Conservation (phyloP, 2,329 filamentous ascomycete genomes). For the Trichoderma koningii region DNA sequence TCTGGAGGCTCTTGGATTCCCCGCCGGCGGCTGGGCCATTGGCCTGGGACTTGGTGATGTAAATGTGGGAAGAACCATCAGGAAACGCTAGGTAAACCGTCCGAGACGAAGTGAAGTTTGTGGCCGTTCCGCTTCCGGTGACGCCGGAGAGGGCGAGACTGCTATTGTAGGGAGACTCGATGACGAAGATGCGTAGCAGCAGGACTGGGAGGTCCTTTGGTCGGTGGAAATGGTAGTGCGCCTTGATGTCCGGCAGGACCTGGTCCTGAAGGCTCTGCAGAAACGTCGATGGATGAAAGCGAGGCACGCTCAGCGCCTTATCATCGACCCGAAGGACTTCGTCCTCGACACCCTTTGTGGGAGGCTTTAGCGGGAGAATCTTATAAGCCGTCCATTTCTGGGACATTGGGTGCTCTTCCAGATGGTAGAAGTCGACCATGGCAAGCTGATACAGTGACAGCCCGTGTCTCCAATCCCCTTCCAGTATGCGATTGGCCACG, state of each 20-base stretch:
- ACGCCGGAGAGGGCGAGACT: slow-evolving; percentile 48
- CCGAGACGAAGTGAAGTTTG: slow-evolving; percentile 64
- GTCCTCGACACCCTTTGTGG: slow-evolving; percentile 42
- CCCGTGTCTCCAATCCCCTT: slow-evolving; percentile 69
- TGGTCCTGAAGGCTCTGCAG: slow-evolving; percentile 73
- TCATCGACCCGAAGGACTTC: slow-evolving; percentile 47
- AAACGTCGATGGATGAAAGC: slow-evolving; percentile 80
- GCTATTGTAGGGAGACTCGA: slow-evolving; percentile 79
- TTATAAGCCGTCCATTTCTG: slow-evolving; percentile 66
- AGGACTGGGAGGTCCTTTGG: slow-evolving; percentile 68
- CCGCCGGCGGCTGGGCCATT: slow-evolving; percentile 45
- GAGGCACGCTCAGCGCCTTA: slow-evolving; percentile 58
- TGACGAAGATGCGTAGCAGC: slow-evolving; percentile 74
- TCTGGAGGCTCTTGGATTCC: slow-evolving; percentile 66
- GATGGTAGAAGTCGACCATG: slow-evolving; percentile 67
- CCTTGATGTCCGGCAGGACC: slow-evolving; percentile 76
- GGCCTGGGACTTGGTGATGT: slow-evolving; percentile 58
- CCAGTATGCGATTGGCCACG: slow-evolving; percentile 62
- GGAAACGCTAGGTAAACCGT: slow-evolving; percentile 83
- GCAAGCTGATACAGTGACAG: slow-evolving; percentile 67
- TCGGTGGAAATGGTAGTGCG: slow-evolving; percentile 79
- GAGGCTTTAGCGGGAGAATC: slow-evolving; percentile 55
- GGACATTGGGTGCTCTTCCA: slow-evolving; percentile 65
- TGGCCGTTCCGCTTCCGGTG: slow-evolving; percentile 38
- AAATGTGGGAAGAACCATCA: slow-evolving; percentile 75